These are phyloP conservation scores for Fusarium marasasianum DNA, from an alignment of 2,329 filamentous ascomycete species.

Conservation along the genomic window DNA sequence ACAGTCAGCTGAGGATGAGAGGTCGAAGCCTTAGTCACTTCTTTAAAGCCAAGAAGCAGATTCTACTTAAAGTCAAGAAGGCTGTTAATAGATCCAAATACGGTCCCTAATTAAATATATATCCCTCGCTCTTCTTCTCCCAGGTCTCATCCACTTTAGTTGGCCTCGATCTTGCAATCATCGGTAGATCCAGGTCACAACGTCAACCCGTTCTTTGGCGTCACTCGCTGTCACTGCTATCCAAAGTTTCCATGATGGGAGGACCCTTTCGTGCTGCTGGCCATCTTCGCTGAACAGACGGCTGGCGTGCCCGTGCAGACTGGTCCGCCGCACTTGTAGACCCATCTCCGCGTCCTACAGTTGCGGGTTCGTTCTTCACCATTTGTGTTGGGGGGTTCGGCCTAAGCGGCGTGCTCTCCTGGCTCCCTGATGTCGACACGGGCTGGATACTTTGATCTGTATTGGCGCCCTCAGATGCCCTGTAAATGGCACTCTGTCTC, in stretches of 20 bases:
- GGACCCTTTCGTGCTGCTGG: rapidly evolving
- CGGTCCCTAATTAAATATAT: rapidly evolving
- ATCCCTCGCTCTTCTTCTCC: not conserved
- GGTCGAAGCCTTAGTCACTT: rapidly evolving
- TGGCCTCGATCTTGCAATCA: rapidly evolving
- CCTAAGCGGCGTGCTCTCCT: rapidly evolving
- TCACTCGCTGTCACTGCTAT: not conserved
- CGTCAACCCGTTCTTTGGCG: not conserved
- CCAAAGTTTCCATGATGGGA: not conserved
- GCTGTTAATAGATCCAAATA: rapidly evolving
- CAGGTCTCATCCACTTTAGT: rapidly evolving
- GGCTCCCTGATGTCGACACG: rapidly evolving
- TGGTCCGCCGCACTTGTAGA: too few species aligned
- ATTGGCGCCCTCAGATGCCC: not conserved
- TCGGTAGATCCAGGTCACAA: rapidly evolving
- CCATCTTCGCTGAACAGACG: not conserved
- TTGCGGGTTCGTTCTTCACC: rapidly evolving
- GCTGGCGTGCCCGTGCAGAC: not conserved
- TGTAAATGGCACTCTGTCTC: rapidly evolving
- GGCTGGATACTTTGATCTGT: not conserved
- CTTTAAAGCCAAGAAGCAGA: rapidly evolving
- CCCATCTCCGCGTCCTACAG: not conserved
- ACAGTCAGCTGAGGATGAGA: too few species aligned
- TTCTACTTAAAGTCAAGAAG: rapidly evolving
- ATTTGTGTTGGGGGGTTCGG: rapidly evolving